Evolutionary conservation across 2,329 filamentous ascomycete species (phyloP), one percentile per base, ranked within the genome.

Genomic region (Cucurbitaria berberidis): DNA sequence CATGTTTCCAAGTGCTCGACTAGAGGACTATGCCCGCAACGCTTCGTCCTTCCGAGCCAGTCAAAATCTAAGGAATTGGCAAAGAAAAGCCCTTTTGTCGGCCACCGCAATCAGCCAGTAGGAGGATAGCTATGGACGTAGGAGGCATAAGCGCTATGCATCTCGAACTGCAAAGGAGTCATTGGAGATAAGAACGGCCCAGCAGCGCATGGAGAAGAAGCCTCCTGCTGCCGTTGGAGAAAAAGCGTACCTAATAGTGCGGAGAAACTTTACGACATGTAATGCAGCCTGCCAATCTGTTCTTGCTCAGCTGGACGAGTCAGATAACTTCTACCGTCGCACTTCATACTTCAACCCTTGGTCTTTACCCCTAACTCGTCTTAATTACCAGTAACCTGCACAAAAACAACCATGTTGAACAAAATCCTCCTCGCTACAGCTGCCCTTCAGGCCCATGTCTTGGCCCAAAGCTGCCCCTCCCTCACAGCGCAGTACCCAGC

Each of bases 401-500:
- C 11, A 41, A 11, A 26, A 5, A 26, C 13, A 3, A 27, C 21
- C 21, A 58, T 59, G 55, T 32, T 59, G 19, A 49, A 46, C 30
- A 48, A 52, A 24, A 13, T 59, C 26, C 38, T 53, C 21, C 35
- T 59, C 16, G 42, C 42, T 13, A 30, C 53, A 22, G 56, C 53
- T 15, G 53, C 43, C 15, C 43, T 59, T 13, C 52, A 59, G 21
- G 48, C 56, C 27, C 38, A 39, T 44, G 56, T 39, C 10, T 34
- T 53, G 22, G 56, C 48, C 9, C 41, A 49, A 18, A 59, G 29
- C 36, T 59, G 52, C 32, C 49, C 64, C 19, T 68, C 63, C 13
- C 48, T 73, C 16, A 61, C 69, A 26, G 62, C 72, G 6, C 63
- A 48, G 18, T 68, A 73, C 55, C 57, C 73, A 13, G 50, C 64